These are phyloP conservation scores for Penicillium roqueforti DNA, from an alignment of 495 filamentous ascomycete species.

Conservation along the genomic window DNA sequence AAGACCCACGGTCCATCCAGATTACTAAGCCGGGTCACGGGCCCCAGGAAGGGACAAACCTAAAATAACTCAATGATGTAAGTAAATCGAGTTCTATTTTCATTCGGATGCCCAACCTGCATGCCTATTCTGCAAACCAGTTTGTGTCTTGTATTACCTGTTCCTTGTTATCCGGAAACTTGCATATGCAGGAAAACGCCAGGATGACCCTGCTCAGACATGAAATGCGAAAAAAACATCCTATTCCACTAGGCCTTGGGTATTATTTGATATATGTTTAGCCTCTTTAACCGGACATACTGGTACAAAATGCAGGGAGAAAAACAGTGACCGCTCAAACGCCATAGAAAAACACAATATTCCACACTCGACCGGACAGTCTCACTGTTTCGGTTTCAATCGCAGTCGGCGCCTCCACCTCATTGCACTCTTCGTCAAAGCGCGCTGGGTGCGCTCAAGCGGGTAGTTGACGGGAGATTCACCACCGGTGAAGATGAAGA, in stretches of 20 bases:
- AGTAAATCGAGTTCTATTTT: too few relatives aligned
- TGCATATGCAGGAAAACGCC: constrained; percentile 8
- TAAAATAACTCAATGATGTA: too few relatives aligned
- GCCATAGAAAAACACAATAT: background rate
- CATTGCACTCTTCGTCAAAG: constrained; percentile 31
- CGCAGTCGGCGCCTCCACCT: constrained; percentile 32
- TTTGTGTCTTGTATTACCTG: constrained; percentile 1
- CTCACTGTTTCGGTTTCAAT: constrained; percentile 3
- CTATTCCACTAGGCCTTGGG: background rate
- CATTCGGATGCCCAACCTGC: background rate
- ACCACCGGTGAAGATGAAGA: constrained; percentile 50
- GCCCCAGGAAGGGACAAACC: too few relatives aligned
- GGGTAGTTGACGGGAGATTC: constrained; percentile 52
- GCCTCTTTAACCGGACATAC: background rate
- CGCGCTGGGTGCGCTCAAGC: constrained; percentile 33
- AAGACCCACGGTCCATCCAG: too few relatives aligned
- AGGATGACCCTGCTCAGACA: background rate
- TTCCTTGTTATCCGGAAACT: too few relatives aligned
- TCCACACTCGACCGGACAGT: background rate
- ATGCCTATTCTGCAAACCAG: background rate
- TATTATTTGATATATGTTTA: background rate
- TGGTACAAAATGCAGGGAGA: background rate
- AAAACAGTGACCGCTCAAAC: background rate
- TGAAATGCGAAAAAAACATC: background rate
- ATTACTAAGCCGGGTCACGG: too few relatives aligned